Evolutionary conservation across 805 yeast genomes (phyloP).

Genomic region (Kodamaea kaohsiungensis): DNA sequence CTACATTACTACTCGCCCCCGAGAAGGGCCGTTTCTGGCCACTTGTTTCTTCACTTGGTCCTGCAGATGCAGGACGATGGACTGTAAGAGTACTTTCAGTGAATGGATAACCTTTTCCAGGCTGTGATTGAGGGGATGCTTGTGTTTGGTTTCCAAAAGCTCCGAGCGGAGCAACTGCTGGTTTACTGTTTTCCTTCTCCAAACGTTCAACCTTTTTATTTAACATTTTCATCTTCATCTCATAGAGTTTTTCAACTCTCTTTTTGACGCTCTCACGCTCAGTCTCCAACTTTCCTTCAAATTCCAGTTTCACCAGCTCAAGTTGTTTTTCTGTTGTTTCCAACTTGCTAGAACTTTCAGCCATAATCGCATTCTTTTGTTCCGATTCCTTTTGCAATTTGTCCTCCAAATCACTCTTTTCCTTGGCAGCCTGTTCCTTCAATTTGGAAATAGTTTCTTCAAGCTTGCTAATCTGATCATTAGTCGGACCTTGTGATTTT

Average conservation of each 20-base stretch:
- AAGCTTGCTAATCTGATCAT: not conserved
- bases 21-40: constrained; percentile 6
- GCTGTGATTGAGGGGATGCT: not conserved
- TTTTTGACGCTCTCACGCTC: constrained; percentile 44
- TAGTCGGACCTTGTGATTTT: constrained; percentile 27
- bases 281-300: constrained; percentile 13
- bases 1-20: not conserved
- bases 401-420: constrained; percentile 11
- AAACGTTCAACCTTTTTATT: constrained; percentile 54
- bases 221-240: constrained; percentile 57
- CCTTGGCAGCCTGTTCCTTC: constrained; percentile 11
- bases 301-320: not conserved
- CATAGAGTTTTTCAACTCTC: constrained; percentile 57
- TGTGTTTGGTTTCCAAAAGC: not conserved
- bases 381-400: constrained; percentile 14
- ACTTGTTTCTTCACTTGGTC: not conserved
- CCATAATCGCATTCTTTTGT: constrained; percentile 9
- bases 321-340: constrained; percentile 10
- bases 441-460: constrained; percentile 9
- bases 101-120: constrained; percentile 19
- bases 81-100: constrained; percentile 34
- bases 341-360: constrained; percentile 7
- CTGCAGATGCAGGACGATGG: constrained; percentile 26
- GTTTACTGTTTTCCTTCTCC: constrained; percentile 22
- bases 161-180: not conserved